These are phyloP conservation scores for Sporobolus alterniflorus DNA, from an alignment of 202 grass and related monocot species.

Conservation along the genomic window DNA sequence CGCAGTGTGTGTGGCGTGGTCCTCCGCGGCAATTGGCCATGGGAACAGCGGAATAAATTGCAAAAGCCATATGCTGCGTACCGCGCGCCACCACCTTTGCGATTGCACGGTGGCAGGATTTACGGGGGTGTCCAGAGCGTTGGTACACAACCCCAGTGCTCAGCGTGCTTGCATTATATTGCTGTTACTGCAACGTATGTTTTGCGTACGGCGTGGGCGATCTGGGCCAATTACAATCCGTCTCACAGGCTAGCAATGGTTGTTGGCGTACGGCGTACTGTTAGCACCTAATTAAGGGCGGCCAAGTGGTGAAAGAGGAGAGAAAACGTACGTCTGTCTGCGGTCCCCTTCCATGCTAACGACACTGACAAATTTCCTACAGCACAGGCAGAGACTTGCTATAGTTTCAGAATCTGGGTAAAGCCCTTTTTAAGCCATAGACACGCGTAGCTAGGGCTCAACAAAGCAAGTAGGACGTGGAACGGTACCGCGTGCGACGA, in stretches of 20 bases:
- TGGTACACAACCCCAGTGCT: not conserved
- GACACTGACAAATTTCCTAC: too few species aligned
- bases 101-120: conserved; percentile 45
- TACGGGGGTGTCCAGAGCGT: conserved; percentile 44
- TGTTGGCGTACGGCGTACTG: not conserved
- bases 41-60: conserved; percentile 48
- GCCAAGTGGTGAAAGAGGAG: not conserved
- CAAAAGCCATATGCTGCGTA: conserved; percentile 46
- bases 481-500: too few species aligned
- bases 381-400: too few species aligned
- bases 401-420: too few species aligned
- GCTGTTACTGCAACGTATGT: not conserved
- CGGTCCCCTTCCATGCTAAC: too few species aligned
- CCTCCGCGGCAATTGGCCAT: conserved; percentile 28
- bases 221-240: not conserved
- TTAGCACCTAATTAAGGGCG: not conserved
- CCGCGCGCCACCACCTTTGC: conserved; percentile 28
- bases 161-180: not conserved
- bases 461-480: too few species aligned
- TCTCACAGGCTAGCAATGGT: not conserved
- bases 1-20: not conserved
- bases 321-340: too few species aligned
- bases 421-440: too few species aligned
- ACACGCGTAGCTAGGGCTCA: too few species aligned
- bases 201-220: not conserved